phyloP scores from a whole-genome alignment of 2,329 filamentous ascomycete species.

The Colletotrichum salicis region DNA sequence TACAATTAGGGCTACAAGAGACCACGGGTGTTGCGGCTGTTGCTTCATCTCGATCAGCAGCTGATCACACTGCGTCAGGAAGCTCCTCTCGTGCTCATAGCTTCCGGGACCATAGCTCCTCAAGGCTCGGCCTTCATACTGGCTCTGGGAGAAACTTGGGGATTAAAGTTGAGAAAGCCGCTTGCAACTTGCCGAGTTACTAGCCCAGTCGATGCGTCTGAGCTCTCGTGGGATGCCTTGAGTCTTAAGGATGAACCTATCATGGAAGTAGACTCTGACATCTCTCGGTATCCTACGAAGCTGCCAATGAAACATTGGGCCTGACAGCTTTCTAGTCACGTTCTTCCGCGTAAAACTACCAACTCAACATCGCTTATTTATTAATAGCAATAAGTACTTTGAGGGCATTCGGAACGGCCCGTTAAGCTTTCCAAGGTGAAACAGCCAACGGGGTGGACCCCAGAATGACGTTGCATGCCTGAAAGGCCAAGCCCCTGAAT shows the following conservation, averaged over 20 bases:
- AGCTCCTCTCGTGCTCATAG: not conserved
- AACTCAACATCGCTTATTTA: not conserved
- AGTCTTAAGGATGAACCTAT: not conserved
- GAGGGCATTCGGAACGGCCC: slow-evolving; percentile 31
- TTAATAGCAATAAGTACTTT: not conserved
- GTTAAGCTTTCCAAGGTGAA: slow-evolving; percentile 26
- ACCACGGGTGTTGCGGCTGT: not conserved
- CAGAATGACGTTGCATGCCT: slow-evolving; percentile 1
- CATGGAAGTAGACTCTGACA: not conserved
- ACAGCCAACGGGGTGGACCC: not conserved
- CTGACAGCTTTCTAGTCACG: not conserved
- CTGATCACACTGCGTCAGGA: not conserved
- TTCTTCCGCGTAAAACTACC: not conserved
- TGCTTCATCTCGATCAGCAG: not conserved
- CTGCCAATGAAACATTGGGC: not conserved
- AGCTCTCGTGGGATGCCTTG: not conserved
- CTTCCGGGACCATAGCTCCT: slow-evolving; percentile 1
- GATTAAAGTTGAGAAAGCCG: not conserved
- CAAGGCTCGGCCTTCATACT: not conserved
- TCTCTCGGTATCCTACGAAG: not conserved
- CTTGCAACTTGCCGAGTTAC: not conserved
- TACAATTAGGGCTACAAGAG: not conserved
- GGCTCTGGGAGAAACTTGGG: not conserved
- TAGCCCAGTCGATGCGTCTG: not conserved
- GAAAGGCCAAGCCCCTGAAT: slow-evolving; percentile 9